These are phyloP conservation scores for Xylariaceae sp. DNA, from an alignment of 2,329 filamentous ascomycete genomes.

Conservation along the genomic window DNA sequence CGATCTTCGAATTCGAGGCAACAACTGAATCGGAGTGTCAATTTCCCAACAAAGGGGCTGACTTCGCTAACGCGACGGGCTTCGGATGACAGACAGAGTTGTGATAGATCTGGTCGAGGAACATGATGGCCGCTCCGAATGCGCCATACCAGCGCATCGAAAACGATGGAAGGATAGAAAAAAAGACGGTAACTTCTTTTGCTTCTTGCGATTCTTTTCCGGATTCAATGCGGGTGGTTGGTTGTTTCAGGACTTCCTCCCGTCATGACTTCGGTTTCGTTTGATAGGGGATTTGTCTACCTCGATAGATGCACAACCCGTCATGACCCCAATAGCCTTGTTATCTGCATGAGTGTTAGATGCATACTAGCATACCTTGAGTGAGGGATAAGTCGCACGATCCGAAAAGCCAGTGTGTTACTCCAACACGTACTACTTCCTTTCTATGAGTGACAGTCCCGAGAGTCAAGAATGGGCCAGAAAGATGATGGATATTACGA, in stretches of 20 bases:
- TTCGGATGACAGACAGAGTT: neutral
- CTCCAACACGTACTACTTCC: neutral
- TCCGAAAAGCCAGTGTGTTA: neutral
- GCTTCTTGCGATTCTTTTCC: neutral
- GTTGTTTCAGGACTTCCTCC: too few relatives aligned
- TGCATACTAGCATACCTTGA: neutral
- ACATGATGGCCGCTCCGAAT: too few relatives aligned
- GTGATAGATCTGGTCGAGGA: neutral
- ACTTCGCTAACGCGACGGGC: neutral
- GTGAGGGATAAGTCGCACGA: neutral
- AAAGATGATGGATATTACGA: conserved; percentile 48
- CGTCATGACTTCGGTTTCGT: neutral
- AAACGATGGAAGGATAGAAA: neutral
- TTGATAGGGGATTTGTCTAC: neutral
- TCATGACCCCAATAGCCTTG: neutral
- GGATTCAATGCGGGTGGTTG: neutral
- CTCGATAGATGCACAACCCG: conserved; percentile 6
- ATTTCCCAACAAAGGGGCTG: neutral
- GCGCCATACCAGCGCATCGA: neutral
- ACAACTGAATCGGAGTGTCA: neutral
- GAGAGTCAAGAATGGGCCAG: conserved; percentile 8
- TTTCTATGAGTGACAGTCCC: neutral
- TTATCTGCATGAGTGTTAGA: conserved; percentile 8
- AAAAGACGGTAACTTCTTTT: neutral
- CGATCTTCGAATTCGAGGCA: conserved; percentile 33